Evolutionary conservation across 805 yeast genomes (phyloP).

Genomic region (Cyberlindnera sargentensis): DNA sequence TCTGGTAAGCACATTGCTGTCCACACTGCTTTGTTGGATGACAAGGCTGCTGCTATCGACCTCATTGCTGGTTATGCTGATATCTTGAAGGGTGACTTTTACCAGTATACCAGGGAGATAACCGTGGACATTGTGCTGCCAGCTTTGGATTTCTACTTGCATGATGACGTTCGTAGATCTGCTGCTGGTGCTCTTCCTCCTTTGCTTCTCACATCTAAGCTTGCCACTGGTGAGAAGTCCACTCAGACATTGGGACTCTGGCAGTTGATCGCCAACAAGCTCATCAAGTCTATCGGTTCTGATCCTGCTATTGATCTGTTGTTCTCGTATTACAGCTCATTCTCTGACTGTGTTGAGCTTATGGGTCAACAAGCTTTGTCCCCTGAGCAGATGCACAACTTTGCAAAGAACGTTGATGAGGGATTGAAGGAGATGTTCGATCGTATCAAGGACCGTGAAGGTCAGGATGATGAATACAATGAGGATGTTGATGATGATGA

Average conservation of each 20-base stretch:
- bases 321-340: conserved; percentile 68
- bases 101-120: conserved; percentile 74
- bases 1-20: conserved; percentile 93
- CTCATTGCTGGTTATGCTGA: conserved; percentile 78
- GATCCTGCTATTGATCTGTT: conserved; percentile 83
- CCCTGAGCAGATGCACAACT: conserved; percentile 43
- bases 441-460: conserved; percentile 66
- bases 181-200: conserved; percentile 83
- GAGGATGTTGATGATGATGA: conserved; percentile 83
- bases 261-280: conserved; percentile 59
- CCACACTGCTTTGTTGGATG: conserved; percentile 91
- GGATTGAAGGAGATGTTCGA: conserved; percentile 62
- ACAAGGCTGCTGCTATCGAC: conserved; percentile 89
- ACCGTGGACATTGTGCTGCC: conserved; percentile 78
- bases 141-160: conserved; percentile 83
- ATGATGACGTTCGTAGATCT: conserved; percentile 90
- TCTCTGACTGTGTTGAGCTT: conserved; percentile 57
- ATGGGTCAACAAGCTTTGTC: conserved; percentile 61
- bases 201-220: conserved; percentile 54
- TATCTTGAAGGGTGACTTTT: conserved; percentile 74
- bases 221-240: conserved; percentile 42
- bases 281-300: conserved; percentile 57
- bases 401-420: conserved; percentile 52
- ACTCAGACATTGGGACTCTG: conserved; percentile 61
- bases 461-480: conserved; percentile 76